phyloP scores from a whole-genome alignment of 1,139 yeast genomes.

The Scheffersomyces segobiensis region DNA sequence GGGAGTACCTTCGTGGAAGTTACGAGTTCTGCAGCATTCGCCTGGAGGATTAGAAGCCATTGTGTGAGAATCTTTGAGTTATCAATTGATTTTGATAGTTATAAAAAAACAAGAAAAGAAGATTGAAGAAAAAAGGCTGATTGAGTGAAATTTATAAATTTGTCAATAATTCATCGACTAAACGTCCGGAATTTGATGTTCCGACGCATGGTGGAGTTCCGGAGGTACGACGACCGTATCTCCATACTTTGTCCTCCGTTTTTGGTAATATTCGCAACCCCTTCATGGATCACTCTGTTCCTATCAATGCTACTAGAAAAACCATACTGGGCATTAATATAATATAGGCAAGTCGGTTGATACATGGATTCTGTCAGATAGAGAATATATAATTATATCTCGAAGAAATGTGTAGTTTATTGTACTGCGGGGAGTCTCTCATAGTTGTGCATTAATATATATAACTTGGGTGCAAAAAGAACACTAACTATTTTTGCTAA shows the following conservation, averaged over 20 bases:
- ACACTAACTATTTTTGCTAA: slow-evolving; percentile 2
- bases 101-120: not conserved
- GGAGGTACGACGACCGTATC: not conserved
- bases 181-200: not conserved
- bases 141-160: not conserved
- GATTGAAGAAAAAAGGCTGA: not conserved
- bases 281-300: no score
- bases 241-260: no score
- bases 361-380: not conserved
- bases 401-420: no score
- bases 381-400: not conserved
- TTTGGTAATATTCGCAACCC: no score
- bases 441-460: not conserved
- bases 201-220: not conserved
- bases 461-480: not conserved
- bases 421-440: not conserved
- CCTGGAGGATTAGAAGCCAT: slow-evolving; percentile 61
- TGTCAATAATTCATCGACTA: not conserved
- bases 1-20: slow-evolving; percentile 53
- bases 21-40: slow-evolving; percentile 44
- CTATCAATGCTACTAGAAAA: no score
- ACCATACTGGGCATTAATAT: no score
- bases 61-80: not conserved
- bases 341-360: not conserved
- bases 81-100: not conserved